Conservation (phyloP, 163 green algal species). For the Scenedesmus sp. region DNA sequence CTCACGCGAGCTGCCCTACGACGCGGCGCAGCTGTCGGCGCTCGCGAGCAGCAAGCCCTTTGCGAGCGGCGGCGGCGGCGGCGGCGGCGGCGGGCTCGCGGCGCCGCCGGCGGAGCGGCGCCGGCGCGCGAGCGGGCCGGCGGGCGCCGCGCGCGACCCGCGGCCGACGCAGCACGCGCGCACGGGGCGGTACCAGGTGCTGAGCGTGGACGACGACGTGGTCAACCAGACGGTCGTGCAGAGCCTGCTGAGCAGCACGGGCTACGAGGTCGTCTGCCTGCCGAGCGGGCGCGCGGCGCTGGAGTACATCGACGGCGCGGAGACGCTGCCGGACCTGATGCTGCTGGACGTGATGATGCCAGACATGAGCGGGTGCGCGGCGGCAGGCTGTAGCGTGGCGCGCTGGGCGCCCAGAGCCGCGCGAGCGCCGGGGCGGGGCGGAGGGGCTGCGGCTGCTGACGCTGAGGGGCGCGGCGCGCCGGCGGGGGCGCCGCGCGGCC, state of each 20-base stretch:
- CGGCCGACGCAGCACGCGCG: conserved; percentile 50
- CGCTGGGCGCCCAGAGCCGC: too few species aligned
- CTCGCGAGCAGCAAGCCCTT: conserved; percentile 48
- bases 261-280: conserved; percentile 55
- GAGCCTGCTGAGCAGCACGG: conserved; percentile 53
- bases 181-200: conserved; percentile 50
- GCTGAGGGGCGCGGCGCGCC: too few species aligned
- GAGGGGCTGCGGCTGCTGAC: not conserved
- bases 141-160: not conserved
- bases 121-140: not conserved
- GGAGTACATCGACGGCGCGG: conserved; percentile 45
- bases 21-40: conserved; percentile 54
- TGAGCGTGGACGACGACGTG: conserved; percentile 64
- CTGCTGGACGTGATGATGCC: conserved; percentile 73
- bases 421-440: too few species aligned
- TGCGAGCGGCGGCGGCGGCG: not conserved
- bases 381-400: too few species aligned
- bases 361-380: conserved; percentile 46
- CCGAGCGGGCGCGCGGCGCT: conserved; percentile 55
- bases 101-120: not conserved
- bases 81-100: not conserved
- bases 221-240: conserved; percentile 65
- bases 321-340: conserved; percentile 60
- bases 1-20: conserved; percentile 50
- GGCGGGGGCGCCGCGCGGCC: too few species aligned